Evolutionary conservation across 306 rosid species (phyloP).

Genomic region (Medicago truncatula): MtrunA17r5.0-ANR NC_053044.1:33374001-33374500

Average conservation of each 20-base stretch:
- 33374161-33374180: not conserved
- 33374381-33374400: not conserved
- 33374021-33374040: conserved; percentile 1
- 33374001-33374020: conserved; percentile 9
- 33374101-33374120: conserved; percentile 17
- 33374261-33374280: not conserved
- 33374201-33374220: conserved; percentile 35
- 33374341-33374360: not conserved
- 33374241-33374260: conserved; percentile 19
- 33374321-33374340: not conserved
- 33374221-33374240: conserved; percentile 41
- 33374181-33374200: conserved; percentile 23
- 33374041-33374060: not conserved
- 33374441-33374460: no score
- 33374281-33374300: conserved; percentile 7
- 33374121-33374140: not conserved
- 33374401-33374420: not conserved
- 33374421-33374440: no score
- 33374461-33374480: no score
- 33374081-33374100: not conserved
- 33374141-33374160: conserved; percentile 16
- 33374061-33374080: not conserved
- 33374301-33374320: not conserved
- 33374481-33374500: no score
- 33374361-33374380: not conserved